Conservation (phyloP, 2,329 filamentous ascomycete genomes). For the Alternaria longipes region DNA sequence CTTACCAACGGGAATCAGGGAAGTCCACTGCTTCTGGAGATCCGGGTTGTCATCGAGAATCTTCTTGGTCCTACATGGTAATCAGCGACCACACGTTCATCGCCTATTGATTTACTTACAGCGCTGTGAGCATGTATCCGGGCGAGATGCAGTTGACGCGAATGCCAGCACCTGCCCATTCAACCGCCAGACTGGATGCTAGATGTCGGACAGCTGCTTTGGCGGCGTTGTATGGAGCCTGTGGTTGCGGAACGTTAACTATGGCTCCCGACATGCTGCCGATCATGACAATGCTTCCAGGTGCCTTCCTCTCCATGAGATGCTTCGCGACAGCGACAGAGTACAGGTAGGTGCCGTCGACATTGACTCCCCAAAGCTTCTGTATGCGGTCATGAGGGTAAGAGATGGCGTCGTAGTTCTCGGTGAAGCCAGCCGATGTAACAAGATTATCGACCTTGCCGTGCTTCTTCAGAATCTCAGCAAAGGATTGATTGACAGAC, state of each 20-base stretch:
- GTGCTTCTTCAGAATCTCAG: conserved; percentile 74
- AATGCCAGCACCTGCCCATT: conserved; percentile 89
- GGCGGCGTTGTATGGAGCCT: conserved; percentile 90
- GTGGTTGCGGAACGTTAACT: conserved; percentile 94
- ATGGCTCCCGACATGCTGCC: conserved; percentile 94
- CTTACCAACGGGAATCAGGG: conserved; percentile 88
- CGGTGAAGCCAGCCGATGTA: conserved; percentile 95
- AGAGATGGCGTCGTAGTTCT: conserved; percentile 91
- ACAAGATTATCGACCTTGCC: conserved; percentile 90
- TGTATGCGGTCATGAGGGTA: conserved; percentile 92
- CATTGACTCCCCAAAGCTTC: conserved; percentile 94
- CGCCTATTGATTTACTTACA: conserved; percentile 67
- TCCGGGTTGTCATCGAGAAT: conserved; percentile 94
- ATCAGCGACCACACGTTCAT: conserved; percentile 21
- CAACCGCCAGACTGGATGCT: conserved; percentile 86
- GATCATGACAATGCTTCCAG: conserved; percentile 91
- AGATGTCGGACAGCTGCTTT: conserved; percentile 93
- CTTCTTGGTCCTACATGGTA: conserved; percentile 77
- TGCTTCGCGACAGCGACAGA: conserved; percentile 86
- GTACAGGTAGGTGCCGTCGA: conserved; percentile 91
- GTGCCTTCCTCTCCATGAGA: conserved; percentile 79
- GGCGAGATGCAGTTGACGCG: conserved; percentile 95
- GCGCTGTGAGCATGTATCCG: conserved; percentile 93
- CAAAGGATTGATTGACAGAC: conserved; percentile 78
- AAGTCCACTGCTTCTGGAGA: conserved; percentile 88